These are phyloP conservation scores for Firmiana major DNA, from an alignment of 345 rosid species.

Conservation along the genomic window DNA sequence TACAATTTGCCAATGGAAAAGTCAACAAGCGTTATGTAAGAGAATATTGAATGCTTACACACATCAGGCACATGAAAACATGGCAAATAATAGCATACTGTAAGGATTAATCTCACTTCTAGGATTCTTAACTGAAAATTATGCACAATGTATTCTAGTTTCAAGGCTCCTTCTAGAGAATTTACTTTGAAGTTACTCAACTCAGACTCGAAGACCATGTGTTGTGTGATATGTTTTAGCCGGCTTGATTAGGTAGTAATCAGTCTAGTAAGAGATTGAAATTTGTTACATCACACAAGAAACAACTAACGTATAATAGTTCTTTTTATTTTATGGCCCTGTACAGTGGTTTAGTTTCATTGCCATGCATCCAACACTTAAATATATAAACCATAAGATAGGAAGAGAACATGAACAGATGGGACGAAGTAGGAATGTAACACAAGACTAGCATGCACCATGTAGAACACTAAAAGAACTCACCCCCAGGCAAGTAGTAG, in stretches of 20 bases:
- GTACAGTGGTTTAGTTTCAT: not conserved
- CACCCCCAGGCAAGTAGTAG: constrained; percentile 97
- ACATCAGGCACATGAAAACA: not conserved
- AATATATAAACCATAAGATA: not conserved
- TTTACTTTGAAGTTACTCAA: not conserved
- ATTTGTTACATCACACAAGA: not conserved
- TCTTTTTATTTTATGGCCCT: not conserved
- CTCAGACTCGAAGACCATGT: not conserved
- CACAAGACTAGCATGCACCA: not conserved
- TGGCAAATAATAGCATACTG: not conserved
- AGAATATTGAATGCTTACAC: not conserved
- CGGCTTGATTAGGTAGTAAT: not conserved
- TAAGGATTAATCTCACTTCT: not conserved
- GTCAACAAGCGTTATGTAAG: not conserved
- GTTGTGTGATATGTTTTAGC: not conserved
- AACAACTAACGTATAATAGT: not conserved
- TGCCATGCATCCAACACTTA: not conserved
- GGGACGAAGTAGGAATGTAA: not conserved
- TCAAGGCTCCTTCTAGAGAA: not conserved
- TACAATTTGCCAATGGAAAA: too few species aligned
- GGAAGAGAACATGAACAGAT: not conserved
- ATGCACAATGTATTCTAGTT: not conserved
- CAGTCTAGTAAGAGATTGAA: not conserved
- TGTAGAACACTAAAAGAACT: constrained; percentile 27
- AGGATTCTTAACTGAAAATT: not conserved